phyloP scores from a whole-genome alignment of 75 land plant species.

The Cryptomeria japonica region DNA sequence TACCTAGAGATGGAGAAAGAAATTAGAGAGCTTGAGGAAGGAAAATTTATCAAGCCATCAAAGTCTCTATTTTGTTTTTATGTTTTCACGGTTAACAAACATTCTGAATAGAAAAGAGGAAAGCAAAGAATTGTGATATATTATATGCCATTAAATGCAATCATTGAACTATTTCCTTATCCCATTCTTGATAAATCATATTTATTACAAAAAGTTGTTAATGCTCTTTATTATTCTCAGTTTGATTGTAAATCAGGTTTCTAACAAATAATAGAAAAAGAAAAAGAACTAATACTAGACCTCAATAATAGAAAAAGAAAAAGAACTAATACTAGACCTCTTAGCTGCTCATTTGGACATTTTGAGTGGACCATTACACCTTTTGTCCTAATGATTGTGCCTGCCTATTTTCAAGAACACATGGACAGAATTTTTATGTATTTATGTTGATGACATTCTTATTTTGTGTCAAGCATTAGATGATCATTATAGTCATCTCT shows the following conservation, averaged over 20 bases:
- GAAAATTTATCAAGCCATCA: not conserved
- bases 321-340: not conserved
- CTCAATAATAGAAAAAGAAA: not conserved
- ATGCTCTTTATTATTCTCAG: not conserved
- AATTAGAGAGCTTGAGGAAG: not conserved
- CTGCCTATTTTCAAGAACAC: too few relatives aligned
- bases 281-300: too few relatives aligned
- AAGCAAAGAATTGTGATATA: not conserved
- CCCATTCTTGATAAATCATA: not conserved
- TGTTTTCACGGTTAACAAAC: not conserved
- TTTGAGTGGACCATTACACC: not conserved
- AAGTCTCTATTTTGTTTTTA: not conserved
- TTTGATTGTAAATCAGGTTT: not conserved
- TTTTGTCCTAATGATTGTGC: not conserved
- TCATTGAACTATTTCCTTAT: not conserved
- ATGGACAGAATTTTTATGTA: too few relatives aligned
- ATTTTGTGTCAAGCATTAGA: too few relatives aligned
- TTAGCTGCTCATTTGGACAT: not conserved
- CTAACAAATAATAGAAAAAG: not conserved
- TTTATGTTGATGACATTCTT: too few relatives aligned
- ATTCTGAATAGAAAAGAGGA: not conserved
- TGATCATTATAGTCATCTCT: too few relatives aligned
- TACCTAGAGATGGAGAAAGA: too few relatives aligned
- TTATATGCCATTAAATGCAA: not conserved
- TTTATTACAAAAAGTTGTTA: not conserved